Base-by-base conservation (phyloP, 164 flowering plant species). In the Liquidambar formosana region DNA sequence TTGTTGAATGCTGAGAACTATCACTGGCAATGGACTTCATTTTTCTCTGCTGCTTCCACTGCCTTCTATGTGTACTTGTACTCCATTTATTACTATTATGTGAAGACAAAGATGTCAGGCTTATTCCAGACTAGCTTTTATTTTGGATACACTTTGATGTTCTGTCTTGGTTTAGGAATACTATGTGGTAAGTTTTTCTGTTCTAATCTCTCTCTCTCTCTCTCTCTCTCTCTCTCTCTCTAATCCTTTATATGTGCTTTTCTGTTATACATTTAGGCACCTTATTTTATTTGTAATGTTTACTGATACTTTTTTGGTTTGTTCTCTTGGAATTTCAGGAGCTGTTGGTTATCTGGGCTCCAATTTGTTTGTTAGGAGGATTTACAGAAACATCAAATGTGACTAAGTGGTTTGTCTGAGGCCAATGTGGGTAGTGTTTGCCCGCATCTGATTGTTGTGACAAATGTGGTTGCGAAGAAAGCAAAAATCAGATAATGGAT, bases 11-110 rank as follows among this genome's bases (percentile, higher is more conserved):
- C 99, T 43, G 99, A 95, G 84, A 95, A 95, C 76, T 95, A 95
- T 76, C 99, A 93, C 79, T 95, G 99, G 99, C 95, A 91, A 64
- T 95, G 99, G 99, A 95, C 99, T 28, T 95, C 99, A 23, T 95
- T 95, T 81, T 91, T 85, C 83, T 95, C 99, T n/a, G 99, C 99
- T 64, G 97, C 97, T 22, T 95, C 99, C 23, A 95, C 97, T 12
- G 97, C 96, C 43, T 83, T 93, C 76, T 95, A 95, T 65, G 99
- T 93, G 45, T 95, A 87, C 83, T 78, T 95, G 76, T 95, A 95
- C 74, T 93, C 99, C 8, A 66, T 95, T 56, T 95, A 93, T 70
- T 95, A 95, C 85, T 95, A 87, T 80, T 80, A 85, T 51, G 92
- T 90, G 77, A 95, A 95, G 86, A 95, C 99, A 5, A 93, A 91